phyloP scores from a whole-genome alignment of 129 eudicot genomes.

The Tanacetum coccineum region DNA sequence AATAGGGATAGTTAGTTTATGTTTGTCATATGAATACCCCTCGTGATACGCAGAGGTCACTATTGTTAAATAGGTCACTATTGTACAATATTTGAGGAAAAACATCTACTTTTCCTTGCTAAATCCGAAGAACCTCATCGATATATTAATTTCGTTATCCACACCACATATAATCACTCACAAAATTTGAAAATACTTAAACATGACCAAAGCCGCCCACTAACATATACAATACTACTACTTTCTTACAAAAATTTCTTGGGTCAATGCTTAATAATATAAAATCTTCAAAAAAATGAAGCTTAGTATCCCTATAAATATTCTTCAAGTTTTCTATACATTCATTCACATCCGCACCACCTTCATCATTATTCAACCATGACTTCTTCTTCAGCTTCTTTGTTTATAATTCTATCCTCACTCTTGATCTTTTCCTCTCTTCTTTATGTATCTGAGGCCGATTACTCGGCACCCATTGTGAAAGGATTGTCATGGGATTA shows the following conservation, averaged over 20 bases:
- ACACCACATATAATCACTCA: no score
- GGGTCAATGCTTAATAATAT: slow-evolving; percentile 22
- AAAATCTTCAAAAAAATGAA: no score
- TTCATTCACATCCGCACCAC: slow-evolving; percentile 21
- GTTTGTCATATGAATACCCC: no score
- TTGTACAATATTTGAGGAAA: no score
- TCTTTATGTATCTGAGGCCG: slow-evolving; percentile 26
- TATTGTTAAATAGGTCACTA: no score
- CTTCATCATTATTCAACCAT: slow-evolving; percentile 24
- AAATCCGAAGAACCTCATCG: no score
- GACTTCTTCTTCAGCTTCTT: slow-evolving; percentile 33
- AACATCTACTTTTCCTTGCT: no score
- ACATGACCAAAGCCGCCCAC: background rate
- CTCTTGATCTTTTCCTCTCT: slow-evolving; percentile 29
- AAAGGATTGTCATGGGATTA: slow-evolving; percentile 47
- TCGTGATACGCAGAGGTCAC: no score
- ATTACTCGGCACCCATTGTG: slow-evolving; percentile 35
- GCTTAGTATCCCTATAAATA: slow-evolving; percentile 23
- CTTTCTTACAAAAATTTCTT: background rate
- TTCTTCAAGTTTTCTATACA: background rate
- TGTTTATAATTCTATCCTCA: slow-evolving; percentile 25
- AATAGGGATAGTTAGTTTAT: no score
- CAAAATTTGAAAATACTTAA: background rate
- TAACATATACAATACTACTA: background rate
- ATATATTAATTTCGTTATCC: no score